Evolutionary conservation across 306 rosid species (phyloP), one percentile per base, ranked within the genome.

Genomic region (Glycyrrhiza uralensis): DNA sequence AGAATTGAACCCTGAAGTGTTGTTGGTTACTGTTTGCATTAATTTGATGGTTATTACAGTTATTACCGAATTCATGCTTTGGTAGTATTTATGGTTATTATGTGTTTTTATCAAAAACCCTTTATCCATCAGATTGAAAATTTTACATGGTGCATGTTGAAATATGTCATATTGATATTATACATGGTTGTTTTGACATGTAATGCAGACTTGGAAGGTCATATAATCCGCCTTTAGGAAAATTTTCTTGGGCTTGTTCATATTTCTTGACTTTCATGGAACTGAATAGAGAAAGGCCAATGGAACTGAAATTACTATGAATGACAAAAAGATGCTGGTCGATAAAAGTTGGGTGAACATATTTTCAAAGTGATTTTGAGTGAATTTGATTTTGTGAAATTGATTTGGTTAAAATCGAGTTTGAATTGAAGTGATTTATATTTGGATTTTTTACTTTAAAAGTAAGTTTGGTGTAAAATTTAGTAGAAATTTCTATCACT

Each of bases 1-100:
- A 77, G 60, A 77, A 77, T 11, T 69, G 77, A 77, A 60, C 20
- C 6, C 10, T 24, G 33, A 35, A 22, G 32, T 22, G n/a, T 30
- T 30, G n/a, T 52, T 32, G 26, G 8, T 76, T 11, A n/a, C 1
- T 44, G 28, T 32, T 30, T 66, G 1, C n/a, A 29, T 2, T 32
- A 44, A 47, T 57, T 46, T 67, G 26, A 45, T 47, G 52, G 63
- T 35, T 36, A 69, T 17, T n/a, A n/a, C n/a, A n/a, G n/a, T n/a
- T n/a, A n/a, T 8, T 32, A 49, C 49, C 19, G n/a, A n/a, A n/a
- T 15, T 26, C 47, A 64, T 75, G 19, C 24, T 39, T 41, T 54
- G 10, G 10, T 4, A 20, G 50, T 42, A 24, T 70, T 29, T 17
- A 45, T 7, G 17, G 15, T 38, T 18, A n/a, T 6, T 29, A 6